Evolutionary conservation across 345 rosid genomes (phyloP), one percentile per base, ranked within the genome.

Genomic region (Eucalyptus victrix): DNA sequence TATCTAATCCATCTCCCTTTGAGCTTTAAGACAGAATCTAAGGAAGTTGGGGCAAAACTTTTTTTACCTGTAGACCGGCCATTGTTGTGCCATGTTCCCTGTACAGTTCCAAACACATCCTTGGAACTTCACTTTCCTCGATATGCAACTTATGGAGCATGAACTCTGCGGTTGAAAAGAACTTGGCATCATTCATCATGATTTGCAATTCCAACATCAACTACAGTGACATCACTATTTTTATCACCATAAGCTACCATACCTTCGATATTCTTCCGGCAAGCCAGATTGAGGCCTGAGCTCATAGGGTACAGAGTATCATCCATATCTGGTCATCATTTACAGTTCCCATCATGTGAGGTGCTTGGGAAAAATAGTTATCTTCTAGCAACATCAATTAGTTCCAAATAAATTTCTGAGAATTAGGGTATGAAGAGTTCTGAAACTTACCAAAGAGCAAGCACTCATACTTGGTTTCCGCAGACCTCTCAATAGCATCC

Each of bases 1-100:
- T 40, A 76, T 76, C 26, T 76, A 19, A 76, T 37, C 42, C 83
- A 19, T 40, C 85, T 40, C 85, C 85, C 47, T 76, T 40, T 44
- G 23, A 56, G 60, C 88, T 54, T 24, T 44, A 14, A 47, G 80
- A 32, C 30, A 19, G 50, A 65, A 26, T 62, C 51, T 6, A 45
- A 32, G 32, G 34, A 32, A 88, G 32, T 42, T 40, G 85, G 85
- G 85, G 85, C 47, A 76, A 76, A 76, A 76, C 47, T 21, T 26
- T 21, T 86, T 49, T 90, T 58, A 95, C 99, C 97, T 95, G 96
- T 24, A 97, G 93, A 90, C 99, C 99, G 45, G 99, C 99, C 99
- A 97, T 96, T 89, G 99, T 97, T 88, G 99, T 97, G 91, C 99
- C 99, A 91, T 97, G 85, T 89, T 97, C 98, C 91, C 90, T 94